These are phyloP conservation scores for Syzygium aqueum DNA, from an alignment of 345 rosid genomes.

Conservation along the genomic window DNA sequence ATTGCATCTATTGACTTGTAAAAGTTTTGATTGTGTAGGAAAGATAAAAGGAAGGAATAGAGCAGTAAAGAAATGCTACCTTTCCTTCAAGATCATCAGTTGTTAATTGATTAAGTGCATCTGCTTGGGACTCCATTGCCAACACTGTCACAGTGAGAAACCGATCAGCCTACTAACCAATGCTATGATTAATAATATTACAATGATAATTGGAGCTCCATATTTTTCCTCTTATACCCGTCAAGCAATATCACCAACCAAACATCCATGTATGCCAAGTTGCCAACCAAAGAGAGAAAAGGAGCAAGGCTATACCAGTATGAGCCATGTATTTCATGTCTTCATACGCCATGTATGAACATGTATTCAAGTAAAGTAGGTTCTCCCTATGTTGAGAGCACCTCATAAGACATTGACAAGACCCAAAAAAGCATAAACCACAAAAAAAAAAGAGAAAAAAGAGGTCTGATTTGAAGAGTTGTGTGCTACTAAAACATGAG, in stretches of 20 bases:
- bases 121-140: slow-evolving; percentile 54
- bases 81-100: slow-evolving; percentile 47
- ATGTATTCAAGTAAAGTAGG: neutral
- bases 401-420: neutral
- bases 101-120: slow-evolving; percentile 37
- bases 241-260: neutral
- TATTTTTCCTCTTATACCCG: neutral
- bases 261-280: neutral
- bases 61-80: slow-evolving; percentile 9
- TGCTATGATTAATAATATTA: neutral
- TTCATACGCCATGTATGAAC: neutral
- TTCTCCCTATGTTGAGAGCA: neutral
- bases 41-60: neutral
- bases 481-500: neutral
- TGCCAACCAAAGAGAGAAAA: neutral
- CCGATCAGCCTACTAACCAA: neutral
- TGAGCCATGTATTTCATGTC: neutral
- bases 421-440: neutral
- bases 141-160: slow-evolving; percentile 19
- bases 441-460: fast-evolving
- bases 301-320: neutral
- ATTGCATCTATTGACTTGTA: neutral
- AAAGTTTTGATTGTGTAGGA: neutral
- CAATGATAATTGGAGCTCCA: neutral
- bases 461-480: neutral